Conservation (phyloP, 108 stramenopile species). For the Mediolabrus comicus region DNA sequence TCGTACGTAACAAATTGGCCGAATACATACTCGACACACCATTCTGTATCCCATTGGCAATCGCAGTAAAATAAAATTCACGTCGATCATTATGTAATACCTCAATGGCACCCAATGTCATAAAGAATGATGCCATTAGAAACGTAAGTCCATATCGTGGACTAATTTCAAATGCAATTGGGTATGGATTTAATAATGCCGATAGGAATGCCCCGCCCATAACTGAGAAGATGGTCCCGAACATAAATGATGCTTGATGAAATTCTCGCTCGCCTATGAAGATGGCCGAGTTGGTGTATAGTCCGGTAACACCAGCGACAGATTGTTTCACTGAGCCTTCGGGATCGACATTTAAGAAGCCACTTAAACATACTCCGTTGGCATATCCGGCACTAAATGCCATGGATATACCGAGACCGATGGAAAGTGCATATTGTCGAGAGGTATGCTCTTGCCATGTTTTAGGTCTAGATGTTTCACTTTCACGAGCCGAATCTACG, state of each 20-base stretch:
- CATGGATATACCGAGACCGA: not conserved
- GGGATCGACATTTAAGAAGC: not conserved
- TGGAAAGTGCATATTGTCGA: not conserved
- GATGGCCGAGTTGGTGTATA: not conserved
- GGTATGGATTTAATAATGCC: conserved; percentile 45
- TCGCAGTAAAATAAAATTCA: conserved; percentile 26
- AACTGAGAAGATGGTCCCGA: conserved; percentile 41
- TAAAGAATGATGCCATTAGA: conserved; percentile 10
- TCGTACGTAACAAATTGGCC: conserved; percentile 52
- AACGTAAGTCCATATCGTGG: conserved; percentile 11
- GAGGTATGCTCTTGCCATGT: not conserved
- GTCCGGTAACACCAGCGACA: not conserved
- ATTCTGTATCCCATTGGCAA: conserved; percentile 58
- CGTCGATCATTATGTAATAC: not conserved
- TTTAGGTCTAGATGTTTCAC: too few species aligned
- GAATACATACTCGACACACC: conserved; percentile 42
- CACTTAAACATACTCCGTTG: conserved; percentile 1
- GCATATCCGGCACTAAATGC: conserved; percentile 3
- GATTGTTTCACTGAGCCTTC: not conserved
- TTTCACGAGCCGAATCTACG: too few species aligned
- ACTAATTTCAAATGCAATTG: conserved; percentile 18
- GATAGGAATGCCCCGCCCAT: conserved; percentile 38
- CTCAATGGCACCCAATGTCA: not conserved
- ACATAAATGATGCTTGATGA: not conserved
- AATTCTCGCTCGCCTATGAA: not conserved